Base-by-base conservation (phyloP, 805 yeast species). In the Wickerhamomyces alni region DNA sequence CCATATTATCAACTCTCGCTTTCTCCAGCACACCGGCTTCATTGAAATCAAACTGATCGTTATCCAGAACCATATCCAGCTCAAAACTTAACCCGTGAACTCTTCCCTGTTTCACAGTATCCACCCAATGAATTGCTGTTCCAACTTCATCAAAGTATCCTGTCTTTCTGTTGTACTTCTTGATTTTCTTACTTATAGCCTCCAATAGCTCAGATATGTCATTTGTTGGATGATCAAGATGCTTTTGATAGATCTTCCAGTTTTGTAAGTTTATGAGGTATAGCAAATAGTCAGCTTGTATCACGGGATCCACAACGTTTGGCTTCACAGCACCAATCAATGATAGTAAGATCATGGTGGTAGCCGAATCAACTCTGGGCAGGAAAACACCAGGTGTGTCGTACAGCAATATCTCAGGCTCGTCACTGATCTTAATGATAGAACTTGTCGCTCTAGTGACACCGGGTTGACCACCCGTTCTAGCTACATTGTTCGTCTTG, bases 331-430 rank as follows among this genome's bases (percentile, higher is more conserved):
- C 81, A 1, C 95, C 94, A 28, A 83, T 77, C 16, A 88, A 61
- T 1, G 85, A 70, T 29, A 89, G 66, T 3, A 80, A 73, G 18
- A 91, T 64, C 93, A 89, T 86, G 2, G 87, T 77, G 45, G 79
- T 77, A 4, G 72, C 58, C 44, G 74, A 72, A 35, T 72, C 70
- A 9, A 80, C 84, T 17, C 77, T 75, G 0, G 99, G 98, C 11
- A 87, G 61, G 41, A 87, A 77, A 4, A 93, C 89, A 1, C 99
- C 99, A 0, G 99, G 99, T 0, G 97, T 85, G 57, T 93, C 99
- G 50, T 84, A 77, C 8, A 89, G 66, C 42, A 77, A 70, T 3
- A 91, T 72, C 26, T 76, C 78, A 0, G 93, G 89, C 22, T 69
- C 69, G 10, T 65, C 60, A 32, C 71, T 63, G 12, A 93, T 68